These are phyloP conservation scores for Debaryomyces singareniensis DNA, from an alignment of 1,139 yeast species.

Conservation along the genomic window DNA sequence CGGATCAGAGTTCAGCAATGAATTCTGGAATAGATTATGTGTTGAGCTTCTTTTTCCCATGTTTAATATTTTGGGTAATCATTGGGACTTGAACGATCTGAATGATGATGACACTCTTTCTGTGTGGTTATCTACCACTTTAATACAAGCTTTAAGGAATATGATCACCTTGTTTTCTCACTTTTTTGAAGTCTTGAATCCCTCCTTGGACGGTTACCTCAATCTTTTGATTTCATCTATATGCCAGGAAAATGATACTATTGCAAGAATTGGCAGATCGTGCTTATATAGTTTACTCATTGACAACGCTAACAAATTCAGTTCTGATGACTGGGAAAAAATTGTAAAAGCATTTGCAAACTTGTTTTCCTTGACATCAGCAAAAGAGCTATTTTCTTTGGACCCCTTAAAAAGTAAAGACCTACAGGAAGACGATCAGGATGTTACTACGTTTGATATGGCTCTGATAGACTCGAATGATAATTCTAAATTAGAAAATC, in stretches of 20 bases:
- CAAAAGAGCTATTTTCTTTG: conserved; percentile 70
- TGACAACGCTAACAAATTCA: conserved; percentile 66
- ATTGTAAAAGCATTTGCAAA: conserved; percentile 57
- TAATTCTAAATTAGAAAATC: conserved; percentile 3
- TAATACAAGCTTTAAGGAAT: conserved; percentile 90
- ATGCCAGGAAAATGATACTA: conserved; percentile 94
- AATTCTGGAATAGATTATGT: conserved; percentile 81
- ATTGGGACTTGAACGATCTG: conserved; percentile 67
- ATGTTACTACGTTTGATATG: conserved; percentile 9
- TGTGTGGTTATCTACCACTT: conserved; percentile 93
- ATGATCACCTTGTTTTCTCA: conserved; percentile 78
- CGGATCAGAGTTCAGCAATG: conserved; percentile 67
- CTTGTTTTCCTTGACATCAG: conserved; percentile 78
- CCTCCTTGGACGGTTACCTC: conserved; percentile 72
- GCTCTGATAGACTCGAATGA: conserved; percentile 5
- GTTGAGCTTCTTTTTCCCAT: conserved; percentile 81
- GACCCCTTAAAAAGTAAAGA: conserved; percentile 43
- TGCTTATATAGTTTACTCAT: conserved; percentile 75
- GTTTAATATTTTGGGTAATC: conserved; percentile 70
- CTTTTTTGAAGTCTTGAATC: conserved; percentile 68
- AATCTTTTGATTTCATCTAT: conserved; percentile 78
- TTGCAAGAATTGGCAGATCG: conserved; percentile 88
- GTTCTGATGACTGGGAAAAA: conserved; percentile 66
- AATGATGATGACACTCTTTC: conserved; percentile 64
- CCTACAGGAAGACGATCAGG: conserved; percentile 11